phyloP scores from a whole-genome alignment of 2,329 filamentous ascomycete species.

The Colletotrichum tropicale region DNA sequence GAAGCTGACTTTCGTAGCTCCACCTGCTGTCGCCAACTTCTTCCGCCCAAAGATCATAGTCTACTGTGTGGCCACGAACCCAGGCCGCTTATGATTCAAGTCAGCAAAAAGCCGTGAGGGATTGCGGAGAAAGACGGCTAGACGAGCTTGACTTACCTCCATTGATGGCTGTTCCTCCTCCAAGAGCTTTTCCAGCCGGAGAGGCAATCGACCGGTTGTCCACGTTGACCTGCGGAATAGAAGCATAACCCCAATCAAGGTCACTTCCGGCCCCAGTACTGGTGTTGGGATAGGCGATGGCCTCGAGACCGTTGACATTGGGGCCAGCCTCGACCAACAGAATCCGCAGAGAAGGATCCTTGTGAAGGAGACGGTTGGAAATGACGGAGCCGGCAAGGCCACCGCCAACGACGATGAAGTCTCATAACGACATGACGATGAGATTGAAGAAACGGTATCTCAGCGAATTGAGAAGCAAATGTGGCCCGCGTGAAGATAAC shows the following conservation, averaged over 20 bases:
- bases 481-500: not conserved
- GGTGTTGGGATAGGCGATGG: constrained; percentile 28
- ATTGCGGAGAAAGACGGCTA: not conserved
- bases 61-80: constrained; percentile 45
- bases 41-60: constrained; percentile 49
- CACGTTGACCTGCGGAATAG: constrained; percentile 30
- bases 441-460: not conserved
- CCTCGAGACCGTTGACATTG: constrained; percentile 28
- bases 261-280: constrained; percentile 19
- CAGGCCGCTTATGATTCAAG: constrained; percentile 40
- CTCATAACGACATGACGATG: constrained; percentile 20
- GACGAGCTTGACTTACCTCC: constrained; percentile 32
- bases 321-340: constrained; percentile 43
- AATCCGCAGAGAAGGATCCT: constrained; percentile 31
- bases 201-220: constrained; percentile 19
- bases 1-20: constrained; percentile 48
- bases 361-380: constrained; percentile 33
- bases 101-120: constrained; percentile 28
- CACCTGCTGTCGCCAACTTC: constrained; percentile 42
- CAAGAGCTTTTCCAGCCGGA: constrained; percentile 40
- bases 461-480: not conserved
- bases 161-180: constrained; percentile 45
- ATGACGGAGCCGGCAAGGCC: constrained; percentile 40
- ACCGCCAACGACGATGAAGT: constrained; percentile 42
- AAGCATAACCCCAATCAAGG: constrained; percentile 38